Evolutionary conservation across 176 grass and related monocot genomes (phyloP).

Genomic region (Cenchrus purpureus): DNA sequence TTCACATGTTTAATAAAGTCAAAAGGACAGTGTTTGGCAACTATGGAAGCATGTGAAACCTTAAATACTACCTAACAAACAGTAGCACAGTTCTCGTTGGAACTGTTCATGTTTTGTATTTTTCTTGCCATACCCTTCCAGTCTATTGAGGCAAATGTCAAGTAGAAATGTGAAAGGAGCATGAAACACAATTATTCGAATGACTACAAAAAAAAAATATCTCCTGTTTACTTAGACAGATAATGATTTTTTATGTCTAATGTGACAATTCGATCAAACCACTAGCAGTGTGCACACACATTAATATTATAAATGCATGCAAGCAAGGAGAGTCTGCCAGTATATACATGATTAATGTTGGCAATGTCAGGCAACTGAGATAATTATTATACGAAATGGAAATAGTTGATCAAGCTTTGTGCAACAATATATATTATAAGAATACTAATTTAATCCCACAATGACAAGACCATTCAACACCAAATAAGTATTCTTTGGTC

Average conservation of each 20-base stretch:
- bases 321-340: not conserved
- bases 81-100: constrained; percentile 12
- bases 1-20: constrained; percentile 37
- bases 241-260: not conserved
- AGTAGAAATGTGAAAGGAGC: constrained; percentile 10
- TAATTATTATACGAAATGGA: not conserved
- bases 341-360: not conserved
- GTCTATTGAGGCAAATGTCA: constrained; percentile 24
- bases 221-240: not conserved
- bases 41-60: constrained; percentile 27
- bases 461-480: not conserved
- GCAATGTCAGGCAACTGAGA: not conserved
- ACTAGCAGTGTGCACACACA: not conserved
- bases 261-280: not conserved
- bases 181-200: constrained; percentile 5
- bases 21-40: constrained; percentile 19
- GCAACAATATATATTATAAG: not conserved
- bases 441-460: not conserved
- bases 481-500: not conserved
- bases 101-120: constrained; percentile 40
- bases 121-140: constrained; percentile 25
- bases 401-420: not conserved
- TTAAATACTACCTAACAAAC: constrained; percentile 37
- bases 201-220: not conserved
- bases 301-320: constrained; percentile 14